Conservation (phyloP, 2,329 filamentous ascomycete species). For the Sporothrix brunneoviolacea region DNA sequence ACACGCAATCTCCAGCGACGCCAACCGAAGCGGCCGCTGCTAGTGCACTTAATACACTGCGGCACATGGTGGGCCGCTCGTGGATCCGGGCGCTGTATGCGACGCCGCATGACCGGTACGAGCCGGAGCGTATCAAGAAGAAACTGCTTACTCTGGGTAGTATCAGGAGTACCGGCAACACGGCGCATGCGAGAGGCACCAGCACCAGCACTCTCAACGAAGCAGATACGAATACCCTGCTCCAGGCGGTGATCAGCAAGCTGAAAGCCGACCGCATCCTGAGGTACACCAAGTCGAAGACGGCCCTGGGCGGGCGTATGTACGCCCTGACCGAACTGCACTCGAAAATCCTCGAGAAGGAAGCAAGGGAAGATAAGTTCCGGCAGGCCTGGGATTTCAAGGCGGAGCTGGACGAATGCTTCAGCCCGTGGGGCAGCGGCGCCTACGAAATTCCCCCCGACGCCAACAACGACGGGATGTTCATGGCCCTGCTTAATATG, state of each 20-base stretch:
- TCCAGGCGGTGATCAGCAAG: slow-evolving; percentile 42
- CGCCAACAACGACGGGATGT: slow-evolving; percentile 54
- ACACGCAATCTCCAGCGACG: slow-evolving; percentile 5
- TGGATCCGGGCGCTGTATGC: slow-evolving; percentile 55
- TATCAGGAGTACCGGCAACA: slow-evolving; percentile 17
- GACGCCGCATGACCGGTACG: slow-evolving; percentile 45
- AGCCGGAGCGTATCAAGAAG: slow-evolving; percentile 39
- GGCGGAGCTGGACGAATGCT: slow-evolving; percentile 48
- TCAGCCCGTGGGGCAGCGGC: slow-evolving; percentile 32
- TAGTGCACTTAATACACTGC: not conserved
- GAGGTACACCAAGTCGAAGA: slow-evolving; percentile 52
- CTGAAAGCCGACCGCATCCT: slow-evolving; percentile 48
- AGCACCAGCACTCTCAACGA: slow-evolving; percentile 17
- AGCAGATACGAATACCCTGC: slow-evolving; percentile 35
- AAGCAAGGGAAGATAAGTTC: slow-evolving; percentile 48
- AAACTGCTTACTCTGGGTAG: slow-evolving; percentile 42
- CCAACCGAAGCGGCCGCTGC: slow-evolving; percentile 1
- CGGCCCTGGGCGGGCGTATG: slow-evolving; percentile 50
- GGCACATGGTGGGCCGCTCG: slow-evolving; percentile 16
- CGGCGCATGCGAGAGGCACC: not conserved
- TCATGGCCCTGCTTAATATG: slow-evolving; percentile 62
- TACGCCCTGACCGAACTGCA: slow-evolving; percentile 58
- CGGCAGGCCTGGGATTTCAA: slow-evolving; percentile 56
- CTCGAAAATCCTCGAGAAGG: slow-evolving; percentile 48
- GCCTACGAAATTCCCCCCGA: slow-evolving; percentile 43